Conservation (phyloP, 2,329 filamentous ascomycete genomes). For the Aureobasidium leucospermi region DNA sequence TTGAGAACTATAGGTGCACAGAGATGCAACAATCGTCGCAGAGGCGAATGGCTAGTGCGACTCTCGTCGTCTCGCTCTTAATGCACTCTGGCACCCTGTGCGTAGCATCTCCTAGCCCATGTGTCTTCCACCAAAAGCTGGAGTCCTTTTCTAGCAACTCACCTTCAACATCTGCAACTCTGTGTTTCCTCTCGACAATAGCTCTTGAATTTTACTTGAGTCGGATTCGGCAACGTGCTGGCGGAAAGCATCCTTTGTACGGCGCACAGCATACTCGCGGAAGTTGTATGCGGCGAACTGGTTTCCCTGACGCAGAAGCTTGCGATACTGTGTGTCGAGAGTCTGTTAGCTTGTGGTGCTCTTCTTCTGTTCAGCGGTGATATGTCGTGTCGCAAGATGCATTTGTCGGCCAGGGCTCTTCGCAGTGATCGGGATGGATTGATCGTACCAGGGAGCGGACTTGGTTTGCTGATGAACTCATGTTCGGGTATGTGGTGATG, state of each 20-base stretch:
- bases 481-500: not conserved
- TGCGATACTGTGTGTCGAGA: constrained; percentile 65
- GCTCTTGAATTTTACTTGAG: constrained; percentile 69
- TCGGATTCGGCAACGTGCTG: constrained; percentile 70
- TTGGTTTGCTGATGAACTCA: constrained; percentile 16
- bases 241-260: constrained; percentile 84
- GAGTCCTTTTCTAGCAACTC: constrained; percentile 25
- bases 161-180: constrained; percentile 91
- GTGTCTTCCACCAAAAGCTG: not conserved
- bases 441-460: constrained; percentile 18
- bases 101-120: not conserved
- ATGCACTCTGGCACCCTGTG: not conserved
- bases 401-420: not conserved
- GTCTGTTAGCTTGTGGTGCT: not conserved
- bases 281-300: constrained; percentile 97
- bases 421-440: not conserved
- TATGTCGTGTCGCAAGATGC: not conserved
- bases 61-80: not conserved
- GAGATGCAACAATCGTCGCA: not conserved
- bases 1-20: not conserved
- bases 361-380: not conserved
- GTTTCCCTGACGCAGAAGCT: constrained; percentile 74
- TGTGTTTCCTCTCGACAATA: constrained; percentile 80
- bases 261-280: constrained; percentile 87
- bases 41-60: not conserved